A percentile compares a stretch with the other conserved stretches of the same genome.
These are phyloP conservation scores for Ophiostoma montium DNA, from an alignment of 2,329 filamentous ascomycete species.

Conservation along the genomic window DNA sequence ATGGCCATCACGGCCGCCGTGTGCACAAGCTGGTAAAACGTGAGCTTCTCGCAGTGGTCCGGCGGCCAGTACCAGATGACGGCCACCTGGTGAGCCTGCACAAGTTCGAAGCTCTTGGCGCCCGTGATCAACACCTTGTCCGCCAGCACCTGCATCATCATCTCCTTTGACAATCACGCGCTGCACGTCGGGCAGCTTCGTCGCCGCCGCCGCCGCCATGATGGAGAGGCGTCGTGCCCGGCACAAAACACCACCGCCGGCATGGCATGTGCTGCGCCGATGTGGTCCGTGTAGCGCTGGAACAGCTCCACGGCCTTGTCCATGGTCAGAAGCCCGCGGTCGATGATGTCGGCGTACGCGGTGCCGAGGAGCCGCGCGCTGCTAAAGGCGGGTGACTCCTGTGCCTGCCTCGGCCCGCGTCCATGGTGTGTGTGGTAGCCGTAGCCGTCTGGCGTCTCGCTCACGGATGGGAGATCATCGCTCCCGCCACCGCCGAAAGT, in stretches of 20 bases:
- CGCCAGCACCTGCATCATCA: constrained; percentile 56
- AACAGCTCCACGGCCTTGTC: constrained; percentile 42
- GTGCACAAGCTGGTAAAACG: constrained; percentile 80
- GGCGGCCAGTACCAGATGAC: constrained; percentile 81
- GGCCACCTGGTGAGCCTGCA: constrained; percentile 62
- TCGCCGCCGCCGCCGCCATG: constrained; percentile 50
- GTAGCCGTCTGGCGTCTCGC: constrained; percentile 4
- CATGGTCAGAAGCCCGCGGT: constrained; percentile 43
- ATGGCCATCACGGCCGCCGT: constrained; percentile 70
- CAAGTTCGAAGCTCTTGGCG: constrained; percentile 69
- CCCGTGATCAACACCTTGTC: constrained; percentile 61
- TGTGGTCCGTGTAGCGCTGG: constrained; percentile 41
- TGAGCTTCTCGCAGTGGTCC: constrained; percentile 70
- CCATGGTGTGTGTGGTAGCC: constrained; percentile 6
- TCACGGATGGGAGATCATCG: constrained; percentile 7
- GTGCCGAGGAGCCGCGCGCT: constrained; percentile 1
- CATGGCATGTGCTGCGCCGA: constrained; percentile 46
- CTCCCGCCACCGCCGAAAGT: constrained; percentile 4
- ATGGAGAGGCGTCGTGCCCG: constrained; percentile 46
- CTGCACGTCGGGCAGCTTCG: constrained; percentile 42
- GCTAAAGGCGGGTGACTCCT: background rate
- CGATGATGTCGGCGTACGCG: constrained; percentile 32
- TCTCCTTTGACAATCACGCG: constrained; percentile 51
- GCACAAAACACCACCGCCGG: constrained; percentile 48
- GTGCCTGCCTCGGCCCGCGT: background rate